Conservation (phyloP, 805 yeast species). For the Pichia cabralensis region DNA sequence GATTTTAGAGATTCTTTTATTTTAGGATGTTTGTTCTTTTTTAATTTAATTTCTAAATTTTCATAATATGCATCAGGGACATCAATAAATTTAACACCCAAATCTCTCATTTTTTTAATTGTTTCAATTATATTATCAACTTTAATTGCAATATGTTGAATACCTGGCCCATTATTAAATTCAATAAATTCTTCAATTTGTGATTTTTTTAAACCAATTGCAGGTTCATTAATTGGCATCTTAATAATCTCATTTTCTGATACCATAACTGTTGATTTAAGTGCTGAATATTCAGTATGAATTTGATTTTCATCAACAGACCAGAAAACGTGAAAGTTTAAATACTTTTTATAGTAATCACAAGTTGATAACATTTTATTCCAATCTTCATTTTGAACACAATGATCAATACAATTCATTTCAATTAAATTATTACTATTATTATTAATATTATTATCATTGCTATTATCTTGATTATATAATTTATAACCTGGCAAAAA, state of each 20-base stretch:
- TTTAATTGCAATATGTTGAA: slow-evolving; percentile 70
- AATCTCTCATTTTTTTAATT: slow-evolving; percentile 39
- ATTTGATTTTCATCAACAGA: slow-evolving; percentile 74
- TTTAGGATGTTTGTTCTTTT: slow-evolving; percentile 25
- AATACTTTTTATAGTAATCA: slow-evolving; percentile 45
- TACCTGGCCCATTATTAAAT: slow-evolving; percentile 71
- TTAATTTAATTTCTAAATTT: slow-evolving; percentile 36
- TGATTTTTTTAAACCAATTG: slow-evolving; percentile 50
- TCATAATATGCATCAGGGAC: slow-evolving; percentile 52
- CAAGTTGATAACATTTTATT: slow-evolving; percentile 50
- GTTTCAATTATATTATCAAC: slow-evolving; percentile 53
- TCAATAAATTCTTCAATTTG: slow-evolving; percentile 79
- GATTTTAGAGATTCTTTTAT: slow-evolving; percentile 43
- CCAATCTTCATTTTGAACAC: slow-evolving; percentile 75
- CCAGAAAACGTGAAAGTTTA: slow-evolving; percentile 76
- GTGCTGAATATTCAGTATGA: slow-evolving; percentile 59
- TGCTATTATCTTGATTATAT: slow-evolving; percentile 3
- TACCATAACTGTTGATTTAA: slow-evolving; percentile 70
- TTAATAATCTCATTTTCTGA: slow-evolving; percentile 53
- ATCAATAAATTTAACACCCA: slow-evolving; percentile 63
- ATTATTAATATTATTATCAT: slow-evolving; percentile 15
- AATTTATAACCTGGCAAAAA: slow-evolving; percentile 19
- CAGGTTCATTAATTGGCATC: slow-evolving; percentile 85
- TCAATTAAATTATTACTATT: slow-evolving; percentile 16
- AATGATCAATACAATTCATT: slow-evolving; percentile 53